Percentiles rank a stretch among this genome's conserved stretches.
Conservation (phyloP, 208 protist species). For the Trypanosoma scelopori region DNA sequence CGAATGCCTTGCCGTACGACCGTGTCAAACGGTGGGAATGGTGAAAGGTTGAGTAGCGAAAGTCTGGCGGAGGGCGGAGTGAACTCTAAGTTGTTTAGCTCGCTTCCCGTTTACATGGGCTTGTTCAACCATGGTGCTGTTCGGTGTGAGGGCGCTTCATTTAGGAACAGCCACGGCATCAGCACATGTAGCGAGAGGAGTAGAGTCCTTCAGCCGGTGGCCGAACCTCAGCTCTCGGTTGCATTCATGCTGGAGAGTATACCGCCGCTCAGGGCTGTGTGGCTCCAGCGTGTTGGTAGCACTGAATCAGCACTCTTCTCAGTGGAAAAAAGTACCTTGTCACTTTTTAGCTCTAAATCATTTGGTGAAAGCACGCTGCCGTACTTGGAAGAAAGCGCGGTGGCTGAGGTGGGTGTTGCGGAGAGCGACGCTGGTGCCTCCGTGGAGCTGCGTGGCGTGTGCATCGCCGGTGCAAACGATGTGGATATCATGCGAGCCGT, state of each 20-base stretch:
- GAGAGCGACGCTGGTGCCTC: neutral
- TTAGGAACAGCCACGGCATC: neutral
- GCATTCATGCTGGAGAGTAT: neutral
- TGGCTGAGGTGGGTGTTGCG: neutral
- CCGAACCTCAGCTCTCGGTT: constrained; percentile 2
- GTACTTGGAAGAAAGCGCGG: neutral
- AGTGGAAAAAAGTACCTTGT: neutral
- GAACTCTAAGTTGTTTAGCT: neutral
- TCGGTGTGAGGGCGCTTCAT: no score
- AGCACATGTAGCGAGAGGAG: neutral
- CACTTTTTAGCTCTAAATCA: neutral
- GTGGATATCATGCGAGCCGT: constrained; percentile 49
- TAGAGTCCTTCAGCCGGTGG: neutral
- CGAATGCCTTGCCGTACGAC: neutral
- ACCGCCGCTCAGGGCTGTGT: neutral
- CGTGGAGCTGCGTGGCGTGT: constrained; percentile 37
- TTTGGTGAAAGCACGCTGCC: neutral
- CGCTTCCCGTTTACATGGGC: neutral
- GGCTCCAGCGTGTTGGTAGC: neutral
- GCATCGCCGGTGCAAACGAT: constrained; percentile 53
- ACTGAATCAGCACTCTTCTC: neutral
- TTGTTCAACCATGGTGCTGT: neutral
- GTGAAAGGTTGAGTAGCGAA: neutral
- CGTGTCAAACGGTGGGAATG: neutral
- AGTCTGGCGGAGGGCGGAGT: neutral